These are phyloP conservation scores for Bidens hawaiensis DNA, from an alignment of 140 eudicot genomes.

Conservation along the genomic window DNA sequence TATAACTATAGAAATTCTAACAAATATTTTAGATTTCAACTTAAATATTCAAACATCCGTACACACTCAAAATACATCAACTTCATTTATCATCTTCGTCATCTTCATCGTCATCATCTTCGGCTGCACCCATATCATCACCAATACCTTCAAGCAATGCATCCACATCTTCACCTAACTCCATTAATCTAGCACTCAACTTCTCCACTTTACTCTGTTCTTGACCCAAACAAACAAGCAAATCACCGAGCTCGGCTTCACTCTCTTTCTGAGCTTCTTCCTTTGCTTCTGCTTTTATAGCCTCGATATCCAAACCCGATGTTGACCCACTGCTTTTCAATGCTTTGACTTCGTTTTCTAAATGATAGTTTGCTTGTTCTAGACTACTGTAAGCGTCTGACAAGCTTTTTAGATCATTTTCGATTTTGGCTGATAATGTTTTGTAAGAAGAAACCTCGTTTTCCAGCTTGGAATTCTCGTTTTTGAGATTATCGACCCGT, in stretches of 20 bases:
- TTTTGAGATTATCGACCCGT: constrained; percentile 49
- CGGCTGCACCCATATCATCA: constrained; percentile 57
- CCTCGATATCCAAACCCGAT: constrained; percentile 42
- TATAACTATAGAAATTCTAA: constrained; percentile 5
- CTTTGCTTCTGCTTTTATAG: constrained; percentile 65
- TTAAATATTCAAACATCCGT: constrained; percentile 1
- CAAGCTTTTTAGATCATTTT: constrained; percentile 72
- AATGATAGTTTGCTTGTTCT: constrained; percentile 72
- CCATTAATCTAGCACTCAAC: constrained; percentile 56
- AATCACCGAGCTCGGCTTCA: constrained; percentile 72
- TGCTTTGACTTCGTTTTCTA: constrained; percentile 61
- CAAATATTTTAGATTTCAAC: background rate
- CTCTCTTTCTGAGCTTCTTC: constrained; percentile 91
- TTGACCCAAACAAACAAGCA: constrained; percentile 89
- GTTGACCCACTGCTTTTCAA: constrained; percentile 41
- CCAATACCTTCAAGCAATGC: constrained; percentile 76
- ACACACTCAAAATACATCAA: background rate
- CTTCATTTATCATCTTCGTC: constrained; percentile 20
- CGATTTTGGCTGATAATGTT: constrained; percentile 46
- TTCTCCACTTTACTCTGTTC: constrained; percentile 93
- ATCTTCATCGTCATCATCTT: constrained; percentile 45
- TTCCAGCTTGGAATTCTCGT: constrained; percentile 57
- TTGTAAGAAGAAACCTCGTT: constrained; percentile 46
- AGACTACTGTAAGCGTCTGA: constrained; percentile 91
- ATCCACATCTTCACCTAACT: constrained; percentile 84